Conservation (phyloP, 805 yeast genomes). For the Metschnikowia drakensbergensis region DNA sequence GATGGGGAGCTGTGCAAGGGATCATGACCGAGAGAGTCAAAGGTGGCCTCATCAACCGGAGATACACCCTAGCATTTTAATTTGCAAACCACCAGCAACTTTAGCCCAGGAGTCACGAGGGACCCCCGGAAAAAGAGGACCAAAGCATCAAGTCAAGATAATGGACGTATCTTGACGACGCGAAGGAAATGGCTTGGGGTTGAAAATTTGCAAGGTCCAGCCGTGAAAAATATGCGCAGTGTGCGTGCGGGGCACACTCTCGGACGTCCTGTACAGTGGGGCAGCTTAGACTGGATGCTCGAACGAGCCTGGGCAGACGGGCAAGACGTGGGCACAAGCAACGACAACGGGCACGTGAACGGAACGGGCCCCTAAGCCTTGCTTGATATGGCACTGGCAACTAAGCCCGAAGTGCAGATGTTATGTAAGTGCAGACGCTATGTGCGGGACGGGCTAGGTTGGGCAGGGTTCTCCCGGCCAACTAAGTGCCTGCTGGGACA, state of each 20-base stretch:
- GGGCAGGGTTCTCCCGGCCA: no score
- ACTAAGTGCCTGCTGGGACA: no score
- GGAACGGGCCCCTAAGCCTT: no score
- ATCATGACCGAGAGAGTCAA: slow-evolving; percentile 51
- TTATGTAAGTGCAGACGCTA: no score
- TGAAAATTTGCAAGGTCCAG: slow-evolving; percentile 1
- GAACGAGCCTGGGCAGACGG: no score
- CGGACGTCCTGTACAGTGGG: no score
- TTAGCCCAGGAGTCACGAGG: slow-evolving; percentile 14
- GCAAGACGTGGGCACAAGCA: no score
- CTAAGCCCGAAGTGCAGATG: no score
- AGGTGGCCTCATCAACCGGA: slow-evolving; percentile 45
- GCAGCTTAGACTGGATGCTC: no score
- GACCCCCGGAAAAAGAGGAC: slow-evolving; percentile 17
- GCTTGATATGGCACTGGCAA: no score
- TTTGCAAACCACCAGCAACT: slow-evolving; percentile 16
- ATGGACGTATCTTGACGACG: slow-evolving; percentile 16
- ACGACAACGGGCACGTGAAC: no score
- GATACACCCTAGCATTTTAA: slow-evolving; percentile 42
- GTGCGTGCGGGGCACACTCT: neutral
- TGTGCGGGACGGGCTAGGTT: no score
- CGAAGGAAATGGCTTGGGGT: slow-evolving; percentile 15
- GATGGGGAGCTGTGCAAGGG: slow-evolving; percentile 34
- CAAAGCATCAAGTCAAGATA: slow-evolving; percentile 15
- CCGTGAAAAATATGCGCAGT: neutral